Conservation (phyloP, 2,329 filamentous ascomycete genomes). For the Celoporthe dispersa region DNA sequence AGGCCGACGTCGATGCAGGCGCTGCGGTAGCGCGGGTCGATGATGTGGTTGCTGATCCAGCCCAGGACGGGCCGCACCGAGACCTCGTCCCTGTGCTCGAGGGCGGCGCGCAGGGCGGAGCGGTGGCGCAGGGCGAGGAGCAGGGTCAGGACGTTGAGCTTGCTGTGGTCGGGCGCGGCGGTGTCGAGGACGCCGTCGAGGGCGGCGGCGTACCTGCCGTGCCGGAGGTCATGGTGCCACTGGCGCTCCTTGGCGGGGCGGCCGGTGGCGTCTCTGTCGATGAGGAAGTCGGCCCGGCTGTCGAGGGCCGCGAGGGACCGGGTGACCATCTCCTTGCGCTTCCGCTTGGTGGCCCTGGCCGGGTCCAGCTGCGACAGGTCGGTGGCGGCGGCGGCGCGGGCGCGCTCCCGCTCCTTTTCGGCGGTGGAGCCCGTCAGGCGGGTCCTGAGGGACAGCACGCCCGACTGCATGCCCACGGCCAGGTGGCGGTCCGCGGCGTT, state of each 20-base stretch:
- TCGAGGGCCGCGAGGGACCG: slow-evolving; percentile 77
- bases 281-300: slow-evolving; percentile 85
- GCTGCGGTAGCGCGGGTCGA: slow-evolving; percentile 79
- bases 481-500: slow-evolving; percentile 86
- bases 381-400: slow-evolving; percentile 76
- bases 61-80: slow-evolving; percentile 80
- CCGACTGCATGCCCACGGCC: slow-evolving; percentile 92
- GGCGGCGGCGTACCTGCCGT: slow-evolving; percentile 75
- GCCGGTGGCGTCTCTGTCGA: slow-evolving; percentile 66
- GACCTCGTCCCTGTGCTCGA: slow-evolving; percentile 80
- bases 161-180: slow-evolving; percentile 55
- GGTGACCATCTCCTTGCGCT: slow-evolving; percentile 53
- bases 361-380: slow-evolving; percentile 82
- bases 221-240: slow-evolving; percentile 84
- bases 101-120: slow-evolving; percentile 78
- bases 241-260: slow-evolving; percentile 64
- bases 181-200: slow-evolving; percentile 77
- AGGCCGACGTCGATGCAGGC: slow-evolving; percentile 84
- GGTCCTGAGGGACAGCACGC: slow-evolving; percentile 87
- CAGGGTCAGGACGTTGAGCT: slow-evolving; percentile 72
- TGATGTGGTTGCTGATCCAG: slow-evolving; percentile 82
- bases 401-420: slow-evolving; percentile 74
- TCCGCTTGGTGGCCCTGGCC: slow-evolving; percentile 67
- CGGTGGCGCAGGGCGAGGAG: slow-evolving; percentile 86
- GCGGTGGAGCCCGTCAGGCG: slow-evolving; percentile 86